A percentile compares a stretch with the other conserved stretches of the same genome.
Conservation (phyloP, 2,329 filamentous ascomycete genomes). For the Dactylella cylindrospora region DNA sequence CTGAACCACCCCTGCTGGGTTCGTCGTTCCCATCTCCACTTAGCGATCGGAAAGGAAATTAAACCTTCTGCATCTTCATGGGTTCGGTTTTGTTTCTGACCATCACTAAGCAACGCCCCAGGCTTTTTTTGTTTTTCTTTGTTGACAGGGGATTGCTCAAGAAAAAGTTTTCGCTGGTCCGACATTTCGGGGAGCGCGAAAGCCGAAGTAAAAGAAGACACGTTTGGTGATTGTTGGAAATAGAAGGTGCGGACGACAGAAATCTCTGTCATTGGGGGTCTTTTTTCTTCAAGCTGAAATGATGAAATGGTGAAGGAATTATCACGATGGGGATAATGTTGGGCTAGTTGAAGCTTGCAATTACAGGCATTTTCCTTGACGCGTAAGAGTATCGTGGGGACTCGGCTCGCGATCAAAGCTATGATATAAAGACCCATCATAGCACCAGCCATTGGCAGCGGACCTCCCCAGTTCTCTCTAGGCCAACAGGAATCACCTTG, state of each 20-base stretch:
- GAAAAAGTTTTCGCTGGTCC: conserved; percentile 8
- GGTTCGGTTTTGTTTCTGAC: conserved; percentile 16
- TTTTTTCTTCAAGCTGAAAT: too few species aligned
- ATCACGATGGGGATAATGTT: background rate
- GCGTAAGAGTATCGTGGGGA: conserved; percentile 7
- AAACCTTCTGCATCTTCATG: conserved; percentile 42
- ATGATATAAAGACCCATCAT: conserved; percentile 29
- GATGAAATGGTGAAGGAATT: conserved; percentile 10
- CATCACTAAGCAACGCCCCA: too few species aligned
- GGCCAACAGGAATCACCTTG: conserved; percentile 3
- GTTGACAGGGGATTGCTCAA: background rate
- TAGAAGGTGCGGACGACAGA: conserved; percentile 37
- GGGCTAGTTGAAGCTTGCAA: conserved; percentile 13
- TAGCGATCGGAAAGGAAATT: conserved; percentile 45
- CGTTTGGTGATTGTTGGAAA: conserved; percentile 26
- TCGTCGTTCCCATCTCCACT: conserved; percentile 33
- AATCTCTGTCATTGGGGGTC: too few species aligned
- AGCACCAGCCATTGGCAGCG: conserved; percentile 16
- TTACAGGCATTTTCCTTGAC: conserved; percentile 20
- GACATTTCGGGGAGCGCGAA: conserved; percentile 34
- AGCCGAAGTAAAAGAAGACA: conserved; percentile 21
- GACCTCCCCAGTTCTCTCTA: conserved; percentile 13
- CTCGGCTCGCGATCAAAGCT: background rate
- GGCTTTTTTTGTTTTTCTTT: conserved; percentile 5
- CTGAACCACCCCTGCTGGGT: conserved; percentile 28